Evolutionary conservation across 768 basidiomycete genomes (phyloP).

Genomic region (Psilocybe tampanensis): DNA sequence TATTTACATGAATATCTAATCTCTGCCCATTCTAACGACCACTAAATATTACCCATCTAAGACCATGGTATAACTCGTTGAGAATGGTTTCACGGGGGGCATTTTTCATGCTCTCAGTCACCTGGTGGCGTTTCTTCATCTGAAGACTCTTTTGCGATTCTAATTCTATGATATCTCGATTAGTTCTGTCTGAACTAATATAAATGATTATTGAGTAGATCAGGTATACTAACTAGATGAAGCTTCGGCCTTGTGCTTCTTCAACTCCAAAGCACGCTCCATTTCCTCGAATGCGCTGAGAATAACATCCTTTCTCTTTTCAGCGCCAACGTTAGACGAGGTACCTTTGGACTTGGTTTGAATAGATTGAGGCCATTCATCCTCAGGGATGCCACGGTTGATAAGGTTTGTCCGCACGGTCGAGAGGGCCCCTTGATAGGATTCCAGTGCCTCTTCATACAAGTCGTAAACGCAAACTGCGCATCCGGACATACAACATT

Average conservation of each 20-base stretch:
- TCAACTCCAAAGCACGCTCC: slow-evolving; percentile 58
- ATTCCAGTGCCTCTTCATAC: slow-evolving; percentile 72
- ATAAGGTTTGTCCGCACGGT: slow-evolving; percentile 53
- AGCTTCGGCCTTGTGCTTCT: slow-evolving; percentile 29
- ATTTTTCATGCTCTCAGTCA: slow-evolving; percentile 11
- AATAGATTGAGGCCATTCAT: slow-evolving; percentile 68
- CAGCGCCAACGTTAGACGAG: slow-evolving; percentile 18
- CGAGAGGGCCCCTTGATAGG: slow-evolving; percentile 59
- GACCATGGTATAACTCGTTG: slow-evolving; percentile 41
- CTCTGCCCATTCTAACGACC: slow-evolving; percentile 43
- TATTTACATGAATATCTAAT: no score
- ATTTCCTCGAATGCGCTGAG: slow-evolving; percentile 73
- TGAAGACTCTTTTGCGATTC: not conserved
- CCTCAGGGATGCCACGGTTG: slow-evolving; percentile 49
- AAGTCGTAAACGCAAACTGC: slow-evolving; percentile 91
- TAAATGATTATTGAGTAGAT: not conserved
- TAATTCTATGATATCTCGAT: not conserved
- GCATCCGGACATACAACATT: slow-evolving; percentile 96
- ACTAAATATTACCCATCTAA: slow-evolving; percentile 54
- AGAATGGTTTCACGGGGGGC: slow-evolving; percentile 15
- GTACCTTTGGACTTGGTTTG: slow-evolving; percentile 22
- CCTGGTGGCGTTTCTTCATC: not conserved
- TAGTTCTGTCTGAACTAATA: not conserved
- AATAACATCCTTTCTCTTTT: slow-evolving; percentile 36
- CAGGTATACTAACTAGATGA: slow-evolving; percentile 13